Conservation (phyloP, 1,284 basidiomycete species). For the Tilletia setariae region DNA sequence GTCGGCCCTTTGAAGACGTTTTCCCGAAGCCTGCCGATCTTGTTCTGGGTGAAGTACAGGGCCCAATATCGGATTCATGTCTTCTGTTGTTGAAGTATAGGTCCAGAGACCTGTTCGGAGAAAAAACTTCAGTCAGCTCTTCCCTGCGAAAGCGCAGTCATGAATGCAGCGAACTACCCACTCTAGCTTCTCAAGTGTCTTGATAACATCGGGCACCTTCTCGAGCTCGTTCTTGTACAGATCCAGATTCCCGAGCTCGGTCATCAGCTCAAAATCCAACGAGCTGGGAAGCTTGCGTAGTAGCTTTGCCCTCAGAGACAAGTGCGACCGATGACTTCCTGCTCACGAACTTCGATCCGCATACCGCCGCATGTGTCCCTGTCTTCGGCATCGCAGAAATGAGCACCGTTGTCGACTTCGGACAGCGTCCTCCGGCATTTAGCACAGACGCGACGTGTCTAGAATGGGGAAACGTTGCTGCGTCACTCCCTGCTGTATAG, state of each 20-base stretch:
- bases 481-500: no score
- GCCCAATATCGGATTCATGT: constrained; percentile 61
- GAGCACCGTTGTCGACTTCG: no score
- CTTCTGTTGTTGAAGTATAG: constrained; percentile 87
- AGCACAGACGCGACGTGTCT: no score
- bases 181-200: constrained; percentile 66
- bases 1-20: constrained; percentile 65
- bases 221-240: constrained; percentile 87
- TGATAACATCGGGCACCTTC: constrained; percentile 60
- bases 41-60: constrained; percentile 94
- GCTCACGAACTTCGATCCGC: no score
- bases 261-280: constrained; percentile 58
- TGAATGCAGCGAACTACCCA: constrained; percentile 59
- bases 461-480: no score
- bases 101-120: constrained; percentile 69
- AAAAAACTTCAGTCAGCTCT: no score
- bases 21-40: constrained; percentile 70
- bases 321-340: no score
- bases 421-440: no score
- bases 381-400: no score
- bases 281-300: constrained; percentile 66
- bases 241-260: constrained; percentile 79
- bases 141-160: background rate
- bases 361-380: no score
- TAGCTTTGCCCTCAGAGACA: constrained; percentile 87